Percentiles rank a stretch among this genome's conserved stretches.
phyloP scores from a whole-genome alignment of 2,329 filamentous ascomycete species.

The Coniochaeta sp. region DNA sequence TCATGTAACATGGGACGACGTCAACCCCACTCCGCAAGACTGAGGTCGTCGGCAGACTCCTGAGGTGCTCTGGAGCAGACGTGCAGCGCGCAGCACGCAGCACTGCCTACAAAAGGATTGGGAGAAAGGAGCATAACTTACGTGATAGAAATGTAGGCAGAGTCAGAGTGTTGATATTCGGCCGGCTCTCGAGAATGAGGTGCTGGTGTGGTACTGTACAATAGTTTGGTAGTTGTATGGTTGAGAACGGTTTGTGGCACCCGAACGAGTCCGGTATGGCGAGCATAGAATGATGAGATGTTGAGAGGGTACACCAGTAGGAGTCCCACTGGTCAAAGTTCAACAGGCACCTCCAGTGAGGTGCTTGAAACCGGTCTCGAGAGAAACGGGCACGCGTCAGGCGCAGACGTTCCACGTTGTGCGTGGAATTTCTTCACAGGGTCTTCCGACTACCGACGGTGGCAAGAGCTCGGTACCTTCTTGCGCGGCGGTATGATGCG shows the following conservation, averaged over 20 bases:
- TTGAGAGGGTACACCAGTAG: neutral
- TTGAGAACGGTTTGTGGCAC: neutral
- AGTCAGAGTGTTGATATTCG: neutral
- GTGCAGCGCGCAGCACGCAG: neutral
- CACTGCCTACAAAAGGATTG: neutral
- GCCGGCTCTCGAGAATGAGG: too few relatives aligned
- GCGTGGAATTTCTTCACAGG: neutral
- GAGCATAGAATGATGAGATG: neutral
- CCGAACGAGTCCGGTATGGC: neutral
- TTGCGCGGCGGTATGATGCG: neutral
- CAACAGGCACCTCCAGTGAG: neutral
- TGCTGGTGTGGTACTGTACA: neutral
- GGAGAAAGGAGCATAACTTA: neutral
- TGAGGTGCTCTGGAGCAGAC: neutral
- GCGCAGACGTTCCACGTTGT: neutral
- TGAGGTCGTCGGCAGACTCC: neutral
- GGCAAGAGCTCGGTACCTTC: neutral
- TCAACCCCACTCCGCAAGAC: neutral
- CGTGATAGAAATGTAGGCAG: neutral
- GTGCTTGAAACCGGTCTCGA: neutral
- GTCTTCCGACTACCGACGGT: neutral
- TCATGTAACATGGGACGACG: neutral
- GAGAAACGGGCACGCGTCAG: neutral
- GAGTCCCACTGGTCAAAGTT: neutral
- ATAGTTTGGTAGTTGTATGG: neutral